These are phyloP conservation scores for Ceratobasidium sp. DNA, from an alignment of 1,284 basidiomycete species.

Conservation along the genomic window DNA sequence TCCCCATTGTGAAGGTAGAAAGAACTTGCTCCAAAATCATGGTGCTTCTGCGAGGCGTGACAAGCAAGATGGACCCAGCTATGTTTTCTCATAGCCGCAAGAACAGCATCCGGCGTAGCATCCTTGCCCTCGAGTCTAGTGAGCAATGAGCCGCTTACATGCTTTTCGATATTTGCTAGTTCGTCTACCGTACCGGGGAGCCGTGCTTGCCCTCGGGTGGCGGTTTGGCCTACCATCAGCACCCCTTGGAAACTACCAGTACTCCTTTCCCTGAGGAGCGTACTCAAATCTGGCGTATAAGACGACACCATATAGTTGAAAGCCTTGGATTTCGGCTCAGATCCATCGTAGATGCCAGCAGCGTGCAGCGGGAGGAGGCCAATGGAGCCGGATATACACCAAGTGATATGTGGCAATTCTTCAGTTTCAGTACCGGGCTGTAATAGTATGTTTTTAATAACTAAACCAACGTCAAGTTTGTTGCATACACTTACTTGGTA, in stretches of 20 bases:
- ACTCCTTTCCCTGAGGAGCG: not conserved
- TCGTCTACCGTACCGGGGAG: not conserved
- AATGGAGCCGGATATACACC: not conserved
- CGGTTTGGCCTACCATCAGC: not conserved
- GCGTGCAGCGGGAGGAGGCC: constrained; percentile 2
- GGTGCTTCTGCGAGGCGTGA: constrained; percentile 8
- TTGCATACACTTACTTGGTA: not conserved
- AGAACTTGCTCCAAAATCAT: not conserved
- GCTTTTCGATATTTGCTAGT: not conserved
- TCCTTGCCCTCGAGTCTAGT: not conserved
- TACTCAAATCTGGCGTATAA: not conserved
- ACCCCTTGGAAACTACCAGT: not conserved
- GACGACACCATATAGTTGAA: not conserved
- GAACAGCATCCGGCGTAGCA: not conserved
- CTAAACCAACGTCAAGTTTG: no score
- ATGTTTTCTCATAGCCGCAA: not conserved
- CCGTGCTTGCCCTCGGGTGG: not conserved
- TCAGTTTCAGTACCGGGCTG: not conserved
- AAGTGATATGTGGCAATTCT: not conserved
- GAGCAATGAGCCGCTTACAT: not conserved
- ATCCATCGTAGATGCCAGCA: not conserved
- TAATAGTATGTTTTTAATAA: not conserved
- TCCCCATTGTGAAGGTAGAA: constrained; percentile 2
- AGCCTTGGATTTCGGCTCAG: not conserved
- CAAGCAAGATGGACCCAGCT: constrained; percentile 31